Percentiles rank a stretch among this genome's conserved stretches.
Evolutionary conservation across 805 yeast species (phyloP).

Genomic region (Pichia gijzeniarum): DNA sequence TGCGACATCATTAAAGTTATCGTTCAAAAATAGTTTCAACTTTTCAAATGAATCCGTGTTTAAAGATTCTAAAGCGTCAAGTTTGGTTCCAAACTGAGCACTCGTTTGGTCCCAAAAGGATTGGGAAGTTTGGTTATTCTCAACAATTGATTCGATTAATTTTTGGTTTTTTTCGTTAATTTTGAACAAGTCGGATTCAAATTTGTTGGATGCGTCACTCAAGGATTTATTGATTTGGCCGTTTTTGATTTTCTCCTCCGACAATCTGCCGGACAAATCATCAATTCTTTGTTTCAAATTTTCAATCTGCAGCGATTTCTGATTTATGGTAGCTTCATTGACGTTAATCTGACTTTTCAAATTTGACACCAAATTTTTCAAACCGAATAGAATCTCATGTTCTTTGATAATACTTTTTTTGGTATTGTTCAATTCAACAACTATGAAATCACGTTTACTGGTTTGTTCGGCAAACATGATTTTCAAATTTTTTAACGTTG

Average conservation of each 20-base stretch:
- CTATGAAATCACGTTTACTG: slow-evolving; percentile 2
- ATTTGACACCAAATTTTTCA: slow-evolving; percentile 13
- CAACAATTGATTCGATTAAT: background rate
- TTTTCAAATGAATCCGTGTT: background rate
- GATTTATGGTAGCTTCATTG: slow-evolving; percentile 8
- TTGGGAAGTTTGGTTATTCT: background rate
- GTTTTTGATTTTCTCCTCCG: slow-evolving; percentile 40
- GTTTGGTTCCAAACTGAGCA: background rate
- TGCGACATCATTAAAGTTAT: slow-evolving; percentile 4
- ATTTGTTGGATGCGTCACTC: slow-evolving; percentile 10
- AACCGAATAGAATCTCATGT: slow-evolving; percentile 9
- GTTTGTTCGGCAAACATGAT: slow-evolving; percentile 3
- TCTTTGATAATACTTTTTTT: slow-evolving; percentile 7
- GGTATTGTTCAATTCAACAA: slow-evolving; percentile 12
- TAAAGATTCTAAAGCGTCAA: background rate
- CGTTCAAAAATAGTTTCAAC: background rate
- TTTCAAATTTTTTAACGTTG: slow-evolving; percentile 9
- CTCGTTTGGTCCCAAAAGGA: background rate
- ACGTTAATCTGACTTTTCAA: slow-evolving; percentile 14
- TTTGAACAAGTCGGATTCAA: slow-evolving; percentile 11
- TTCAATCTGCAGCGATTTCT: slow-evolving; percentile 24
- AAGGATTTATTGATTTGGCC: slow-evolving; percentile 22
- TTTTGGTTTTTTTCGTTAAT: slow-evolving; percentile 5
- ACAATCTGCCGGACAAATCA: slow-evolving; percentile 39
- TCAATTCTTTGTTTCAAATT: slow-evolving; percentile 33